A percentile compares a stretch with the other conserved stretches of the same genome.
These are phyloP conservation scores for Diplodia sapinea DNA, from an alignment of 2,329 filamentous ascomycete species.

Conservation along the genomic window DNA sequence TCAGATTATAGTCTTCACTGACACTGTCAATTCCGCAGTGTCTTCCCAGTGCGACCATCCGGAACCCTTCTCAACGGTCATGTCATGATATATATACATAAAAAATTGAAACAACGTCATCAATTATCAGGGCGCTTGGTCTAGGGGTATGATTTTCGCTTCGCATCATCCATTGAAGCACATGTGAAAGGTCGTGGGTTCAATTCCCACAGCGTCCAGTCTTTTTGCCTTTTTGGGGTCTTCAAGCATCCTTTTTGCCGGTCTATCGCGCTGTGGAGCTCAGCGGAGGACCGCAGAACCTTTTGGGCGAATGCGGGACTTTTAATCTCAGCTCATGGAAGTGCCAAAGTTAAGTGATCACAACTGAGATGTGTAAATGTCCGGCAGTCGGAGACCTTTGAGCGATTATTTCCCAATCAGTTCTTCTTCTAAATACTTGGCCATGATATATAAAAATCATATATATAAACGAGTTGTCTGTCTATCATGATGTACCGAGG, in stretches of 20 bases:
- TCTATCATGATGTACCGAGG: too few relatives aligned
- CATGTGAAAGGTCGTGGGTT: conserved; percentile 51
- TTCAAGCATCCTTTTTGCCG: background rate
- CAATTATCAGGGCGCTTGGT: conserved; percentile 40
- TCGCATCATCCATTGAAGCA: conserved; percentile 40
- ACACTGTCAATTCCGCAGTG: background rate
- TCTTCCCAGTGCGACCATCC: too few relatives aligned
- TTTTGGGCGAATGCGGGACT: background rate
- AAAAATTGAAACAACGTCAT: too few relatives aligned
- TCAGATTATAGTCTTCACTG: background rate
- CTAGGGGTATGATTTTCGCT: conserved; percentile 50
- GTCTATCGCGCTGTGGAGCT: background rate
- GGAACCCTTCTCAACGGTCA: rapidly evolving
- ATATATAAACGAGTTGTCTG: too few relatives aligned
- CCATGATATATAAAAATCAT: too few relatives aligned
- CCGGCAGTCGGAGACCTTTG: too few relatives aligned
- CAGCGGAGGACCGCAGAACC: background rate
- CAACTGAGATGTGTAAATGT: too few relatives aligned
- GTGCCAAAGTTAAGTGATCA: too few relatives aligned
- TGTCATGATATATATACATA: background rate
- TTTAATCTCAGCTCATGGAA: too few relatives aligned
- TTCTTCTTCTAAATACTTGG: too few relatives aligned
- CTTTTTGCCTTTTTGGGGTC: conserved; percentile 27
- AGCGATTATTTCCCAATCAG: too few relatives aligned
- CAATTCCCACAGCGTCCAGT: conserved; percentile 48